Base-by-base conservation (phyloP, 2,329 filamentous ascomycete genomes). In the Myrmaecium sp. region DNA sequence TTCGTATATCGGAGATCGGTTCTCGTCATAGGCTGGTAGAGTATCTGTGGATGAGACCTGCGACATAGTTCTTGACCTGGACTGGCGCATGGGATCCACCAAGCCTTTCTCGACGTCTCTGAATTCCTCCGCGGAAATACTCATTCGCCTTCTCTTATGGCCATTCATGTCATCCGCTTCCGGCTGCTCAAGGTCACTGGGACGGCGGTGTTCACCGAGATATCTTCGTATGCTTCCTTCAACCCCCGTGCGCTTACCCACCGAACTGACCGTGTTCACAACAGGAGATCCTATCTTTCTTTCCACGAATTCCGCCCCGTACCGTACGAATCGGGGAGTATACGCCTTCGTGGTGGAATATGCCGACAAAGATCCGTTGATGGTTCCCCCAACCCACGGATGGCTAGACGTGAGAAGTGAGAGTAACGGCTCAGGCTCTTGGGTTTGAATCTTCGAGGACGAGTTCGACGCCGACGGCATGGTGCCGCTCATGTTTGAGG, bases 291-390 rank as follows among this genome's bases (percentile, higher is more conserved):
- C 80, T 27, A 93, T 70, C 38, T 81, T 86, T 24, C 80, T 75
- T 51, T 95, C 86, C 12, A 94, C 74, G 41, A 91, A 82, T 47
- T 93, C 82, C 25, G 81, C 86, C 33, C 83, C 71, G n/a, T 79
- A 78, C 49, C 80, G 55, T n/a, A 64, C 83, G 46, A 94, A 81
- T 2, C 78, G 69, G 0, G 86, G 83, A 2, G 82, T 91, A 42
- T 86, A 91, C 38, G 84, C 81, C 52, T 95, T 94, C 7, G 80
- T 83, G 3, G 68, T 74, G 15, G 77, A 75, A 48, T 95, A 95
- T 1, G 80, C 81, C 2, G 78, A 82, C 5, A 86, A 67, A 0
- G 83, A 86, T 27, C 75, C 74, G 37, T 80, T 81, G 39, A 92
- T 84, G 0, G 83, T 82, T 15, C 72, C 81, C 6, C 80, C 82